Evolutionary conservation across 306 rosid genomes (phyloP).

Genomic region (Sechiopsis laciniata): DNA sequence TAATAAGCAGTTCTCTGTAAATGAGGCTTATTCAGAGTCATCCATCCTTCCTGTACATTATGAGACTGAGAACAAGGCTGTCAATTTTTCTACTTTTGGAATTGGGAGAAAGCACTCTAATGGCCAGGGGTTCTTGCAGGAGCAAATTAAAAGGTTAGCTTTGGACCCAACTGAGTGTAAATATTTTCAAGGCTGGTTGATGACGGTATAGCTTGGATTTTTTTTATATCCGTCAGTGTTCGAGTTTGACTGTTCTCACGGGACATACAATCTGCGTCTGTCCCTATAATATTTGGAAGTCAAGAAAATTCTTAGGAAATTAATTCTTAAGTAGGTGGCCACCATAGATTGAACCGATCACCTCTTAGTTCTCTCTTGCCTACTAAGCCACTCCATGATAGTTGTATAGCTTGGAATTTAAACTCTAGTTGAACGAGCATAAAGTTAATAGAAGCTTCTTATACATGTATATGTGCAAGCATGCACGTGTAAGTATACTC

Average conservation of each 20-base stretch:
- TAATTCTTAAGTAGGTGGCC: too few relatives aligned
- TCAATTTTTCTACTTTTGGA: constrained; percentile 35
- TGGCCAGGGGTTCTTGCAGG: constrained; percentile 49
- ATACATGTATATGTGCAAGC: not conserved
- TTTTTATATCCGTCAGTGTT: too few relatives aligned
- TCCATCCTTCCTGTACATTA: constrained; percentile 35
- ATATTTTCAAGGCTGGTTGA: too few relatives aligned
- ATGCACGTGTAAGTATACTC: not conserved
- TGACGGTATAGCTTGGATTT: not conserved
- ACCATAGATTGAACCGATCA: too few relatives aligned
- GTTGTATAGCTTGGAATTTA: not conserved
- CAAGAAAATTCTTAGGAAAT: too few relatives aligned
- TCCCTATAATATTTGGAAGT: too few relatives aligned
- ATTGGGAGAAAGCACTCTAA: constrained; percentile 44
- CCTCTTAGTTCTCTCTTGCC: too few relatives aligned
- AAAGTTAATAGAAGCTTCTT: not conserved
- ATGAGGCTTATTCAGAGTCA: constrained; percentile 62
- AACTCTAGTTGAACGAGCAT: not conserved
- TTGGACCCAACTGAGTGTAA: constrained; percentile 21
- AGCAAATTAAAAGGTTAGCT: constrained; percentile 53
- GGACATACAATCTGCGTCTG: too few relatives aligned
- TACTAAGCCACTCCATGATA: too few relatives aligned
- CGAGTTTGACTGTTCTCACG: too few relatives aligned
- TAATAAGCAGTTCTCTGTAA: constrained; percentile 44
- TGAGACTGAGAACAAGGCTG: constrained; percentile 27